These are phyloP conservation scores for Auxenochlorella protothecoides DNA, from an alignment of 139 green algal species.

Conservation along the genomic window DNA sequence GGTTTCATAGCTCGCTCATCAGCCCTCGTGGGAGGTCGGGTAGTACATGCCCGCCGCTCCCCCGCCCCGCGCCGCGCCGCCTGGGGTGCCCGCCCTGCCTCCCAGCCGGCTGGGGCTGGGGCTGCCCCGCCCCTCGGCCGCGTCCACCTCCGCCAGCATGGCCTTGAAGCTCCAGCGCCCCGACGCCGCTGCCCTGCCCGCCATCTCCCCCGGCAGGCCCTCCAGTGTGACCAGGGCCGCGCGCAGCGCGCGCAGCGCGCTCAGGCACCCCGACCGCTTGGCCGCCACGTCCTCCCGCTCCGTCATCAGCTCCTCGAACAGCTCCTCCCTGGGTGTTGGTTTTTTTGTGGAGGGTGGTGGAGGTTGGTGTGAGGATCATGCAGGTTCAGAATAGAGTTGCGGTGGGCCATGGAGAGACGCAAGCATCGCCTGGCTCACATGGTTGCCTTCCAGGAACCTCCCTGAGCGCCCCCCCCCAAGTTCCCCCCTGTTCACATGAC, in stretches of 20 bases:
- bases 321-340: constrained; percentile 46
- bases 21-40: background rate
- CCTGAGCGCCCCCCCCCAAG: no score
- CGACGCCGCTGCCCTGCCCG: constrained; percentile 5
- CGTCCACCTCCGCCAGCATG: constrained; percentile 3
- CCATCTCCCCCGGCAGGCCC: constrained; percentile 39
- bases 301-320: constrained; percentile 60
- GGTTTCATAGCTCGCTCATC: no score
- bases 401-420: no score
- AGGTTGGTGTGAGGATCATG: background rate
- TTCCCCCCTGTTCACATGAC: no score
- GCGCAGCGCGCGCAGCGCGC: constrained; percentile 29
- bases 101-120: no score
- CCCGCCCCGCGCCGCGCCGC: no score
- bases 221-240: constrained; percentile 44
- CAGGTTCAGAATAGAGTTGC: no score
- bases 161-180: constrained; percentile 9
- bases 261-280: constrained; percentile 38
- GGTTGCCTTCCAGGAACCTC: no score
- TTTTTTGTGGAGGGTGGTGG: background rate
- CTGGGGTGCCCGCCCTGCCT: no score
- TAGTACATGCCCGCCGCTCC: background rate
- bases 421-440: no score
- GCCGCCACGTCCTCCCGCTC: constrained; percentile 65
- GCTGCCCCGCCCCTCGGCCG: no score